These are phyloP conservation scores for Nicotiana otophora DNA, from an alignment of 257 asterid species.

Conservation along the genomic window DNA sequence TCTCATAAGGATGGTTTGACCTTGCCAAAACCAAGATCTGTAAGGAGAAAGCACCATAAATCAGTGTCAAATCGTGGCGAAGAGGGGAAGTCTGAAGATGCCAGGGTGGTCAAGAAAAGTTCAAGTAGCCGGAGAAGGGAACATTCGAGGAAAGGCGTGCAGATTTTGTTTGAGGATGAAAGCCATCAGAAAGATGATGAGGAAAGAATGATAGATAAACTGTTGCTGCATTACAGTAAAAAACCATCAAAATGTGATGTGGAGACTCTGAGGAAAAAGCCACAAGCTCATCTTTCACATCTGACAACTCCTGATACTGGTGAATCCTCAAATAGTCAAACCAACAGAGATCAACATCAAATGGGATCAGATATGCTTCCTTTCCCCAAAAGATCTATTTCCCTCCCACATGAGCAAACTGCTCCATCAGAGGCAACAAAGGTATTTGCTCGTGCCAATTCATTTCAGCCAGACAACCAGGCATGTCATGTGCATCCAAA, in stretches of 20 bases:
- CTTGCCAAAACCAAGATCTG: conserved; percentile 66
- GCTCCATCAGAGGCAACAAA: conserved; percentile 35
- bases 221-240: conserved; percentile 83
- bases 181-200: conserved; percentile 50
- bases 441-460: conserved; percentile 55
- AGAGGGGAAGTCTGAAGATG: conserved; percentile 37
- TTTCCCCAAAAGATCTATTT: conserved; percentile 52
- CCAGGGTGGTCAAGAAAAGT: conserved; percentile 35
- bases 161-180: conserved; percentile 51
- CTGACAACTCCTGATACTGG: conserved; percentile 25
- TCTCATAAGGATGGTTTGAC: conserved; percentile 37
- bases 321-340: conserved; percentile 35
- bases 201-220: conserved; percentile 74
- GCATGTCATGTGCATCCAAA: conserved; percentile 92
- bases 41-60: conserved; percentile 62
- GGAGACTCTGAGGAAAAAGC: conserved; percentile 32
- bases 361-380: conserved; percentile 29
- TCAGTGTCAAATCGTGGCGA: conserved; percentile 35
- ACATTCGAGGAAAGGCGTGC: conserved; percentile 59
- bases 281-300: conserved; percentile 21
- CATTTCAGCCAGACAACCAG: conserved; percentile 71
- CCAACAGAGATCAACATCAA: conserved; percentile 22
- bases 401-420: conserved; percentile 56
- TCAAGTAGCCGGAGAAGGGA: conserved; percentile 73
- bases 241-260: conserved; percentile 50